Evolutionary conservation across 1,284 basidiomycete species (phyloP), one percentile per base, ranked within the genome.

Genomic region (Volvariella surrecta): DNA sequence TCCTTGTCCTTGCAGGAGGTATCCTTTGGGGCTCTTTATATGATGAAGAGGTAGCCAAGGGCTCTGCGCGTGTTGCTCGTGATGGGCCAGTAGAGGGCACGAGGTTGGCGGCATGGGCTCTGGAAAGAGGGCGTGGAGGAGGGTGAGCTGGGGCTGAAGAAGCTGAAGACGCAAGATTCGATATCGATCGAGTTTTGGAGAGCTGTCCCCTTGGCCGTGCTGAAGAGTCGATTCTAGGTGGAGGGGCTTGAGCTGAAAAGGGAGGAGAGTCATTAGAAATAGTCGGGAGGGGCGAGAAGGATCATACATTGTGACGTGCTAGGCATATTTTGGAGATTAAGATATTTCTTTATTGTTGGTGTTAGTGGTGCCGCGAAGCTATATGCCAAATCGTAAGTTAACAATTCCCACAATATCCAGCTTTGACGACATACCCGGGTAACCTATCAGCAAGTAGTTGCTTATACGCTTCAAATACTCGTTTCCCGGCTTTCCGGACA

Each of bases 341-440:
- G 74, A 57, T 89, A 89, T 59, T 87, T 88, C 53, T 73, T 81
- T 44, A 79, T 78, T 1, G 76, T 82, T 3, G 89, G 88, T 2
- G 83, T 82, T 16, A 91, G 68, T 3, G 86, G 86, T 2, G 69
- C 68, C 11, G 74, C 71, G 54, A 91, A 89, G 39, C 89, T 90
- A 50, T 16, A n/a, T n/a, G 42, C 10, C 24, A 18, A 50, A 24
- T 19, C 41, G 37, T 10, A 31, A 39, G 24, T 42, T 45, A 11
- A 40, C 30, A 45, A 18, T 37, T 11, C 37, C 6, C 24, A 11
- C 24, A 6, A 15, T 4, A 8, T 21, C 19, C 19, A 34, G 18
- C 9, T 4, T 13, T 31, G 16, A 20, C 1, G 20, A 69, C 79
- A 24, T 57, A 89, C 89, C 61, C 71, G 9, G 79, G 73, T 1